Percentiles rank a stretch among this genome's conserved stretches.
phyloP scores from a whole-genome alignment of 306 rosid species.

The Elaeagnus macrophylla region DNA sequence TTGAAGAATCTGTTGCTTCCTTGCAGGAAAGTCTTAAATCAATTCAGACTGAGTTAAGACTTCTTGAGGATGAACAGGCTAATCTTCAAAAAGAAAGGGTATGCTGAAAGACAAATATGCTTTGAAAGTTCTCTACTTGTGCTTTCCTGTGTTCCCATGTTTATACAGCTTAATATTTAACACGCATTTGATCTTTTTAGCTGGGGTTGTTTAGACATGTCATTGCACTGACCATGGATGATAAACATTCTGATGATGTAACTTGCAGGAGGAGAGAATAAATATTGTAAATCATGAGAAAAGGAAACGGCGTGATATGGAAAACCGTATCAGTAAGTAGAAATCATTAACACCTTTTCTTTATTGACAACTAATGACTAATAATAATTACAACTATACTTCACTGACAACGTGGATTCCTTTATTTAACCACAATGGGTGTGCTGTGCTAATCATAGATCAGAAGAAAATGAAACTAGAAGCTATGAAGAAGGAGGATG shows the following conservation, averaged over 20 bases:
- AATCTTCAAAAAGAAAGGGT: constrained; percentile 60
- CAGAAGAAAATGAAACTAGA: constrained; percentile 53
- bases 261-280: constrained; percentile 53
- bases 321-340: constrained; percentile 46
- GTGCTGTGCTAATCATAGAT: constrained; percentile 38
- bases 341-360: constrained; percentile 12
- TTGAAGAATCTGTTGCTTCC: constrained; percentile 39
- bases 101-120: constrained; percentile 13
- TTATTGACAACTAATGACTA: not conserved
- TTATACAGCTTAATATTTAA: not conserved
- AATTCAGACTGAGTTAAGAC: constrained; percentile 45
- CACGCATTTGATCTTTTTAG: not conserved
- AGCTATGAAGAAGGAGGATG: constrained; percentile 43
- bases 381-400: too few species aligned
- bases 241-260: not conserved
- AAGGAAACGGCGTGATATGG: constrained; percentile 34
- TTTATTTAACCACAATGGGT: constrained; percentile 11
- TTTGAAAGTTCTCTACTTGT: constrained; percentile 1
- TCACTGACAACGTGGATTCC: not conserved
- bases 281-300: constrained; percentile 33
- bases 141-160: not conserved
- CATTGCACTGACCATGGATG: not conserved
- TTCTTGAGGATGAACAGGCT: constrained; percentile 51
- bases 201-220: constrained; percentile 6
- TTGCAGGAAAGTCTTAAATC: constrained; percentile 39